Base-by-base conservation (phyloP, 495 filamentous ascomycete species). In the Aspergillus incahuasiensis region DNA sequence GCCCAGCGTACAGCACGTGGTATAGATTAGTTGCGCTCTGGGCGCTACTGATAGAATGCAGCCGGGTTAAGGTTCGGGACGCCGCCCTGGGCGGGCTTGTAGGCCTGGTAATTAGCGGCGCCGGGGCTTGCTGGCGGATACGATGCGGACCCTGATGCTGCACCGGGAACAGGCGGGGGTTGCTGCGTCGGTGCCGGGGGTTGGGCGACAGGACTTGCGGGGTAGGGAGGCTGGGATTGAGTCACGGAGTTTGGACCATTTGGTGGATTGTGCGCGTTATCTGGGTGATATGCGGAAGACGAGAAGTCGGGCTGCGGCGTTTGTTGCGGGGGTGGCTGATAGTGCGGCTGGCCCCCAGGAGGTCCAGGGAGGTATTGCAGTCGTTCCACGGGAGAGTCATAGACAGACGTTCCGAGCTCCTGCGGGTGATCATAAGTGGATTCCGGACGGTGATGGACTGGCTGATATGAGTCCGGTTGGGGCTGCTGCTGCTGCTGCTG, bases 371-470 rank as follows among this genome's bases (percentile, higher is more conserved):
- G 75, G 51, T 78, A 80, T 46, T 79, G 79, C 39, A 67, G 69
- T 50, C 68, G 70, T 30, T 84, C 85, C 38, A 89, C 80, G 18
- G 90, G 90, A 6, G 88, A 89, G 63, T 92, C 88, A 59, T 94
- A 95, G 11, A 82, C 82, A 6, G 87, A 87, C n/a, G 90, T 91
- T 30, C 88, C 87, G 39, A 95, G 75, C 75, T 95, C 90, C 68
- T 92, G 90, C 1, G 90, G 89, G 43, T 86, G 83, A 9, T 84
- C 84, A 61, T 88, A 89, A 44, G 83, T 89, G 57, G 85, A 91
- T 63, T 86, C 84, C 5, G 86, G 88, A 24, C 81, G 78, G 53
- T 80, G 78, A 38, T 79, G 68, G 21, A 68, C 58, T 21, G 71
- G 58, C 48, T 65, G 68, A 54, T 79, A 79, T 28, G 73, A 56